Base-by-base conservation (phyloP, 1,284 basidiomycete species). In the Sporisorium sorghi region DNA sequence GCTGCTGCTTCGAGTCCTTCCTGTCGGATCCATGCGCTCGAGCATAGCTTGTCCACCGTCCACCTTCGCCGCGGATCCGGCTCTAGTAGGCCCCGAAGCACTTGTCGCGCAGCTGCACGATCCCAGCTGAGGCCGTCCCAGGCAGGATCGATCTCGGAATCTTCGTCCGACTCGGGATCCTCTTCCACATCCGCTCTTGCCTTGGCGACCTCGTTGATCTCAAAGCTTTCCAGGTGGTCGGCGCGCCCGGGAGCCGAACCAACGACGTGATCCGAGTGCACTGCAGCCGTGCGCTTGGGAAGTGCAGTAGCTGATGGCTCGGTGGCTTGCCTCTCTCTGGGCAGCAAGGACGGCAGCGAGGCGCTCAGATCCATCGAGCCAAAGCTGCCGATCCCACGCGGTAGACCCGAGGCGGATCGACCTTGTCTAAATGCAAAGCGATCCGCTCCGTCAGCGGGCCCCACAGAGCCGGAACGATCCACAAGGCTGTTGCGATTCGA, bases 41-140 rank as follows among this genome's bases (percentile, higher is more conserved):
- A 35, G 21, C 58, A 56, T 7, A 81, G 55, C 46, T 60, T 37
- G 30, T 75, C 67, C 37, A 81, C 54, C 8, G 76, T 80, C 80
- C 80, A 82, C n/a, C 80, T 69, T 39, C 62, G 55, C n/a, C 52
- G 44, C 23, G 80, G 73, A n/a, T 82, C 78, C 10, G 74, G 72
- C 28, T 79, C 70, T 19, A 82, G 49, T 15, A 82, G 52, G 7
- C 76, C 78, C 17, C 67, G 62, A 8, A 82, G 62, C 15, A 78
- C 72, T 48, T 75, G 63, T 24, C 80, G 43, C n/a, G 70, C 75
- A 24, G 62, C 69, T 2, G 72, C 69, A n/a, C 80, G 73, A 26
- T 82, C 78, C 62, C 58, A 64, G 37, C 73, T 73, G 6, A 63
- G 61, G 0, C 80, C 80, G 37, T 80, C 73, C 72, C 77, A 79